Percentiles rank a stretch among this genome's conserved stretches.
phyloP scores from a whole-genome alignment of 2,329 filamentous ascomycete genomes.

The Botrytis cinerea region DNA sequence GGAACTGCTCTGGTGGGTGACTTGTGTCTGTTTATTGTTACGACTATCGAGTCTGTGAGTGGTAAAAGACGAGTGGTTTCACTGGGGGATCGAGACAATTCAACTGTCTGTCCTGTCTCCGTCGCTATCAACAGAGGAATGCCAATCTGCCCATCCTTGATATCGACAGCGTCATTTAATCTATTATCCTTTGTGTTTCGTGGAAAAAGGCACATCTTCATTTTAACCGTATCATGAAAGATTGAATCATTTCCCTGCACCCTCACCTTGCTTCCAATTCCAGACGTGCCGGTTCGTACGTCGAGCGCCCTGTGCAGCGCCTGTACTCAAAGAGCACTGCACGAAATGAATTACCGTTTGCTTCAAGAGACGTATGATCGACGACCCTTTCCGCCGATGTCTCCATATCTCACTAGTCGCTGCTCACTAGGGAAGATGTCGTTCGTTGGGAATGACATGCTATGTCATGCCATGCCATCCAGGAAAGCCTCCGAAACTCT shows the following conservation, averaged over 20 bases:
- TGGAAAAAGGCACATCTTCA: constrained; percentile 8
- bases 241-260: background rate
- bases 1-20: background rate
- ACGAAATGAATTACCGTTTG: constrained; percentile 4
- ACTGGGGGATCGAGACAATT: background rate
- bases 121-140: background rate
- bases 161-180: background rate
- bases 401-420: background rate
- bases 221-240: background rate
- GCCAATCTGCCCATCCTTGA: background rate
- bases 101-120: background rate
- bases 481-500: background rate
- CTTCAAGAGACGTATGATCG: constrained; percentile 18
- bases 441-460: background rate
- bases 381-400: constrained; percentile 11
- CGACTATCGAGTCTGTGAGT: background rate
- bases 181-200: background rate
- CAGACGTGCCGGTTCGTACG: background rate
- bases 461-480: background rate
- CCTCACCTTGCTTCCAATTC: background rate
- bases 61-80: background rate
- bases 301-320: constrained; percentile 13
- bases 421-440: background rate
- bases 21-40: background rate
- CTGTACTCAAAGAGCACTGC: background rate